Base-by-base conservation (phyloP, 768 basidiomycete species). In the Lactarius psammicola region DNA sequence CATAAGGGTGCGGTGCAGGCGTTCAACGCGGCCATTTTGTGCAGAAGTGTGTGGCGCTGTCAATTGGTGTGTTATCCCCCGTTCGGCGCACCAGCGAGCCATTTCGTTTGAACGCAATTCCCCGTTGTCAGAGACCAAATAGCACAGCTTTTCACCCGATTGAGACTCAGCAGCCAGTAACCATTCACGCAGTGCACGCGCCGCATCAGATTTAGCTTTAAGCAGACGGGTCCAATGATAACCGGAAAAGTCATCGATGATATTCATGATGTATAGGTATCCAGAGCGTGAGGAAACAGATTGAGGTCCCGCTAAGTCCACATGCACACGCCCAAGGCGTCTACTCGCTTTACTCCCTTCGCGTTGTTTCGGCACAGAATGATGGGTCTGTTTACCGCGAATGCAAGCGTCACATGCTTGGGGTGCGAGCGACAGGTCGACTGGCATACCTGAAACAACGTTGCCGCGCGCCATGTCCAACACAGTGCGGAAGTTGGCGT, bases 21-120 rank as follows among this genome's bases (percentile, higher is more conserved):
- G 30, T 28, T 63, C 56, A 2, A 44, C 36, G 9, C 15, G 40
- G 3, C 62, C 62, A 30, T 63, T 63, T 17, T 63, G 55, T 0
- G 42, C 55, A 23, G 62, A 63, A 3, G 62, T 57, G 23, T 63
- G 44, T n/a, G 56, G 62, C 8, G 62, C 62, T 0, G 62, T 63
- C 20, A 58, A 57, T 11, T n/a, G 34, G 9, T 63, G 62, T 0
- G 38, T 53, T 3, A 59, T 44, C 5, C 53, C 61, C 2, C 23
- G 13, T 6, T 49, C 20, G 0, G 44, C 49, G 15, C 60, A 61
- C 60, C 60, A 61, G 0, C 9, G 26, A 9, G 15, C 31, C 49
- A 42, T 62, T 3, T 33, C 34, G 2, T 18, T 17, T 3, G 61
- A 62, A 1, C 34, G 18, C 2, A 62, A 34, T 28, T 62, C 61